Evolutionary conservation across 495 filamentous ascomycete species (phyloP).

Genomic region (Sordaria brevicollis): DNA sequence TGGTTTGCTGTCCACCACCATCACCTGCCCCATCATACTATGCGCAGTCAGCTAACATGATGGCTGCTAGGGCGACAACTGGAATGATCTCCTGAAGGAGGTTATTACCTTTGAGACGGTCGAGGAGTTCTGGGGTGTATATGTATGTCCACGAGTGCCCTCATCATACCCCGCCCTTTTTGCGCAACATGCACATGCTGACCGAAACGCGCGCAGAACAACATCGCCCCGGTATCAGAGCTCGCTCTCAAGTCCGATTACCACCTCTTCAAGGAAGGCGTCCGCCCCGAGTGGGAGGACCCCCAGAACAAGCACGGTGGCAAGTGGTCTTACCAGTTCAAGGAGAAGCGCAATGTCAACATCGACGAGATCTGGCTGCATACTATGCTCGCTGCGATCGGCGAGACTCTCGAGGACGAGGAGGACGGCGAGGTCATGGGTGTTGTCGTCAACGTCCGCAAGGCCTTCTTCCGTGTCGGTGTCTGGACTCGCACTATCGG

Average conservation of each 20-base stretch:
- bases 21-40: background rate
- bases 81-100: conserved; percentile 95
- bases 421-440: conserved; percentile 98
- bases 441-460: conserved; percentile 96
- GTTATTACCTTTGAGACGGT: conserved; percentile 97
- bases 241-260: conserved; percentile 97
- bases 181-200: conserved; percentile 5
- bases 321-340: conserved; percentile 97
- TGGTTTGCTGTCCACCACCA: conserved; percentile 12
- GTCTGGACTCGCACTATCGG: conserved; percentile 87
- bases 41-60: conserved; percentile 6
- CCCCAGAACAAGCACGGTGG: conserved; percentile 96
- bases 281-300: conserved; percentile 98
- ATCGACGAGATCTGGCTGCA: conserved; percentile 97
- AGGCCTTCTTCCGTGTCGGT: conserved; percentile 93
- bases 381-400: conserved; percentile 91
- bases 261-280: conserved; percentile 95
- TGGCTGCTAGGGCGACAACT: conserved; percentile 72
- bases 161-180: background rate
- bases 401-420: conserved; percentile 91
- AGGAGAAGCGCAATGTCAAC: conserved; percentile 77
- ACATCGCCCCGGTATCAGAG: conserved; percentile 92
- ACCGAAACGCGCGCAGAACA: conserved; percentile 56
- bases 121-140: conserved; percentile 99
- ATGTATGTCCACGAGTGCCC: conserved; percentile 51